A percentile compares a stretch with the other conserved stretches of the same genome.
phyloP scores from a whole-genome alignment of 31 red algal species.

The Pterothamnion heteromorphum region DNA sequence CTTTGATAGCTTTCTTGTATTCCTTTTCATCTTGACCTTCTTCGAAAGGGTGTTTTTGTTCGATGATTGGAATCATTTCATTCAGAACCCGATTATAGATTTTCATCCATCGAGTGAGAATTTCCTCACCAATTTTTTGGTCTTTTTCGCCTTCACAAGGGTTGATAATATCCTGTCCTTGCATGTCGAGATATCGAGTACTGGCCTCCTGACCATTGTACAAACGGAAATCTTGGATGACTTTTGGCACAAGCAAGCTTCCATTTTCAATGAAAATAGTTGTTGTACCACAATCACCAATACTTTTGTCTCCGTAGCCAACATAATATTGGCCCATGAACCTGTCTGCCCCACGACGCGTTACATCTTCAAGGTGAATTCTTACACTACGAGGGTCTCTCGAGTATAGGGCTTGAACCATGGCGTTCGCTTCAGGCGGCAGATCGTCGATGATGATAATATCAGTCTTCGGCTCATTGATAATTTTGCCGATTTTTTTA shows the following conservation, averaged over 20 bases:
- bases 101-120: not conserved
- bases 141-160: not conserved
- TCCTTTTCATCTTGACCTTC: not conserved
- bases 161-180: not conserved
- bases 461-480: too few relatives aligned
- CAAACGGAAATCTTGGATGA: not conserved
- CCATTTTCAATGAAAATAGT: not conserved
- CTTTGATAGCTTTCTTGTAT: not conserved
- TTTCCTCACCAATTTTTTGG: not conserved
- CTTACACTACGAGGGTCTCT: not conserved
- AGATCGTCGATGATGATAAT: too few relatives aligned
- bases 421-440: not conserved
- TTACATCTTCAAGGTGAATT: not conserved
- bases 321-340: not conserved
- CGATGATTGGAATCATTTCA: not conserved
- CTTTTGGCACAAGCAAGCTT: not conserved
- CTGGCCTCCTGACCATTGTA: not conserved
- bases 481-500: too few relatives aligned
- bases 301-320: not conserved
- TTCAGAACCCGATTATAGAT: not conserved
- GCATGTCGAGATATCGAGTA: not conserved
- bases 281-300: conserved; percentile 4
- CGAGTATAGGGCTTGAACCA: not conserved
- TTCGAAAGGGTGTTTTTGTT: not conserved
- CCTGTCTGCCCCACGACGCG: not conserved